Percentiles rank a stretch among this genome's conserved stretches.
phyloP scores from a whole-genome alignment of 495 filamentous ascomycete genomes.

The Penicillium crystallinum region DNA sequence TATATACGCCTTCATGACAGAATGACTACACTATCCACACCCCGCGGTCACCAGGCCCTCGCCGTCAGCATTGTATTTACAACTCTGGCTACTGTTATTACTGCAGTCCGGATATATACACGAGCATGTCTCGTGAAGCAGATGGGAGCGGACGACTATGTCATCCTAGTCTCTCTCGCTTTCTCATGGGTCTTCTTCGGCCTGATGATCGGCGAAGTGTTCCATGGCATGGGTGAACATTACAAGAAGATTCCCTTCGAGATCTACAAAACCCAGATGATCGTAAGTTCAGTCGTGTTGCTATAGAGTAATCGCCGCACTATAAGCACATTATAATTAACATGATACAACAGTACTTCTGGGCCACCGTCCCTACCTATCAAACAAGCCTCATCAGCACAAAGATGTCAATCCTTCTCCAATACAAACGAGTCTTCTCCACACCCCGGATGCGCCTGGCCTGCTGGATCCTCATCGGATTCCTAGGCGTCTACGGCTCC shows the following conservation, averaged over 20 bases:
- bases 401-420: constrained; percentile 37
- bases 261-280: constrained; percentile 28
- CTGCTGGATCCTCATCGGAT: constrained; percentile 27
- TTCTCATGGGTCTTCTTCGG: constrained; percentile 37
- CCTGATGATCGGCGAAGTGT: constrained; percentile 30
- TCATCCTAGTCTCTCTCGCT: constrained; percentile 18
- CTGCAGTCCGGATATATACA: constrained; percentile 40
- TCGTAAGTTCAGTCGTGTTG: too few species aligned
- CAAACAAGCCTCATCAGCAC: constrained; percentile 31
- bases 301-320: too few species aligned
- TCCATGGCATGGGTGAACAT: constrained; percentile 37
- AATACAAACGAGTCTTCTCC: constrained; percentile 37
- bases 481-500: constrained; percentile 34
- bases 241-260: constrained; percentile 16
- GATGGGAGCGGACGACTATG: constrained; percentile 51
- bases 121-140: constrained; percentile 54
- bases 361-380: constrained; percentile 33
- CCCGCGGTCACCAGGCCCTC: constrained; percentile 28
- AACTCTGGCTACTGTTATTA: constrained; percentile 25
- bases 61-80: constrained; percentile 30
- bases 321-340: background rate
- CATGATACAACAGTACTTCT: constrained; percentile 24
- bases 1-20: constrained; percentile 9
- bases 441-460: constrained; percentile 34
- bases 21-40: constrained; percentile 28